phyloP scores from a whole-genome alignment of 805 yeast genomes.

The Sugiyamaella marilandica region DNA sequence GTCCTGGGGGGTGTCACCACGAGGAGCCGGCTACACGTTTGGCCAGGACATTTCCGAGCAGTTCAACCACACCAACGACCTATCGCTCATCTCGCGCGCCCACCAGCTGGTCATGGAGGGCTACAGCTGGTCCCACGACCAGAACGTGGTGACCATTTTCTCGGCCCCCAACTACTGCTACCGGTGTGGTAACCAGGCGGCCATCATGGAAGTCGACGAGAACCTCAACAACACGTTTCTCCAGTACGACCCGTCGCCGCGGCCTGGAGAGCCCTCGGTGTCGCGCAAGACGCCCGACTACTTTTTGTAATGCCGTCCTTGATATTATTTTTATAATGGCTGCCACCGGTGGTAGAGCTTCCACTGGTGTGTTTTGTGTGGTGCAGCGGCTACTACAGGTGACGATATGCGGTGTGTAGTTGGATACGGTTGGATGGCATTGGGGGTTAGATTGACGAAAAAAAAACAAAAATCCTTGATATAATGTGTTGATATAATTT shows the following conservation, averaged over 20 bases:
- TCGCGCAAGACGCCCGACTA: constrained; percentile 96
- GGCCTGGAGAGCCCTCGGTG: constrained; percentile 98
- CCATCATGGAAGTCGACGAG: constrained; percentile 97
- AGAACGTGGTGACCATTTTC: constrained; percentile 88
- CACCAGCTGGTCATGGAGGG: constrained; percentile 99
- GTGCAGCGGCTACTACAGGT: no score
- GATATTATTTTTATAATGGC: no score
- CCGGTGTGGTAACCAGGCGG: constrained; percentile 97
- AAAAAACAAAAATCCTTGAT: background rate
- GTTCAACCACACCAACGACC: constrained; percentile 88
- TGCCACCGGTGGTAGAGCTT: no score
- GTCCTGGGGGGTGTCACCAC: constrained; percentile 97
- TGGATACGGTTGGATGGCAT: background rate
- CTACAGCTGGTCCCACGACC: constrained; percentile 91
- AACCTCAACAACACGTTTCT: constrained; percentile 75
- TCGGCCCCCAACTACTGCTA: constrained; percentile 96
- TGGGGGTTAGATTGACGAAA: background rate
- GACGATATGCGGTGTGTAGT: no score
- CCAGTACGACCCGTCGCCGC: constrained; percentile 93
- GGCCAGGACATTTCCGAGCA: constrained; percentile 96
- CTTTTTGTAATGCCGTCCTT: constrained; percentile 46
- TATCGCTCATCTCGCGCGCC: constrained; percentile 86
- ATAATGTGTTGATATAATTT: no score
- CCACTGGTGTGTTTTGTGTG: no score
- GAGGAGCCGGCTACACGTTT: constrained; percentile 99